Evolutionary conservation across 2,329 filamentous ascomycete genomes (phyloP).

Genomic region (Chaetomium olivaceum): DNA sequence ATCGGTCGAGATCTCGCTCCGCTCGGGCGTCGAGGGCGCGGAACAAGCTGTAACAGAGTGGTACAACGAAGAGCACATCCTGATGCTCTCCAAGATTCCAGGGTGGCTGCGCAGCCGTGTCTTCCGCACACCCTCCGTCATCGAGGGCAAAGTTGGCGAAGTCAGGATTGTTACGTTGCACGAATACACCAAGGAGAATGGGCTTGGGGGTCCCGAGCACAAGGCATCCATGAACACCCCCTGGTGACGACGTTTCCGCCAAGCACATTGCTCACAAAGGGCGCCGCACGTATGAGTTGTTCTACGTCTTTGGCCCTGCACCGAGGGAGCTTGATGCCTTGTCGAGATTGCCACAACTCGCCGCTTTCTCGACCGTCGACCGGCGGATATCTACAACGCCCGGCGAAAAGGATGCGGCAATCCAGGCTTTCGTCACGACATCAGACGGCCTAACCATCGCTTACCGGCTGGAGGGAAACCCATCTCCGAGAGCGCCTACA

Average conservation of each 20-base stretch:
- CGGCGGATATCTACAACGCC: constrained; percentile 57
- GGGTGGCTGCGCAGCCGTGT: constrained; percentile 76
- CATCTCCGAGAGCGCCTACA: constrained; percentile 65
- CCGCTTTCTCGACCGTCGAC: constrained; percentile 57
- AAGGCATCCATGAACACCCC: constrained; percentile 63
- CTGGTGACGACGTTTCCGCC: constrained; percentile 60
- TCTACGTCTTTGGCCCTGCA: constrained; percentile 77
- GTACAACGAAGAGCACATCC: constrained; percentile 74
- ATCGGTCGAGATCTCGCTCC: constrained; percentile 58
- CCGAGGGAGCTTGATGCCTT: constrained; percentile 67
- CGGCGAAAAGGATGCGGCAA: constrained; percentile 48
- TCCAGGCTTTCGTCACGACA: constrained; percentile 69
- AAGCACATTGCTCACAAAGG: constrained; percentile 59
- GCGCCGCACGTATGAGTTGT: constrained; percentile 66
- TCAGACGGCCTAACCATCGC: constrained; percentile 67
- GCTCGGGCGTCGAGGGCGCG: constrained; percentile 49
- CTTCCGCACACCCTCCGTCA: constrained; percentile 62
- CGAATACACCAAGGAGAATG: constrained; percentile 69
- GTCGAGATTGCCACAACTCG: constrained; percentile 47
- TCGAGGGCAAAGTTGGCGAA: constrained; percentile 51
- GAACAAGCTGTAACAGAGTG: constrained; percentile 62
- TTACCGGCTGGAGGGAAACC: constrained; percentile 74
- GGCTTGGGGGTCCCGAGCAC: constrained; percentile 64
- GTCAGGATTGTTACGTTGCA: constrained; percentile 67
- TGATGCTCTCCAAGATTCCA: constrained; percentile 69